phyloP scores from a whole-genome alignment of 352 stramenopile genomes.

The Phytophthora pisi region DNA sequence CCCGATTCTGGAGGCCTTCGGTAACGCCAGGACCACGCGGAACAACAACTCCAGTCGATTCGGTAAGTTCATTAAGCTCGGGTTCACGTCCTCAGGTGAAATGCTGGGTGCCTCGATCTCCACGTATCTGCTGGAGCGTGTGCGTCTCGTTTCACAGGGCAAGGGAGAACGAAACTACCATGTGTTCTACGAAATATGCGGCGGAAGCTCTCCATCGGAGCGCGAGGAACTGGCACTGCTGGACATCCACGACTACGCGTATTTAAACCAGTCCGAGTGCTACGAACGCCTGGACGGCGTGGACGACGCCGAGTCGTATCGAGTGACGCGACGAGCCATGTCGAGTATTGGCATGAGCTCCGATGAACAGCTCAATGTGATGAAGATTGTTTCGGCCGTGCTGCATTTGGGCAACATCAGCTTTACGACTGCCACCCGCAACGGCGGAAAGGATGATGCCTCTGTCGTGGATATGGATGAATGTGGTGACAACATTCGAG shows the following conservation, averaged over 20 bases:
- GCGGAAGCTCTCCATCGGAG: constrained; percentile 69
- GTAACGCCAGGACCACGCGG: constrained; percentile 94
- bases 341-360: constrained; percentile 76
- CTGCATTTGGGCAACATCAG: constrained; percentile 88
- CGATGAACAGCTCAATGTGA: constrained; percentile 82
- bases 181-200: constrained; percentile 97
- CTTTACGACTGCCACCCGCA: constrained; percentile 61
- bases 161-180: constrained; percentile 98
- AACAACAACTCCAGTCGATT: constrained; percentile 98
- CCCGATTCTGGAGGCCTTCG: constrained; percentile 95
- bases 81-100: constrained; percentile 79
- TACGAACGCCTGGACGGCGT: constrained; percentile 76
- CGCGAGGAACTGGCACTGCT: constrained; percentile 52
- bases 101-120: constrained; percentile 84
- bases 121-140: constrained; percentile 97
- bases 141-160: constrained; percentile 92
- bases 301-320: constrained; percentile 82
- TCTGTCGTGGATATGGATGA: constrained; percentile 62
- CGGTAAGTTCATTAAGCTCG: constrained; percentile 97
- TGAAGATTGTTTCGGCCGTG: constrained; percentile 85
- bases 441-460: constrained; percentile 66
- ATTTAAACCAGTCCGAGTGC: constrained; percentile 87
- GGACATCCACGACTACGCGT: constrained; percentile 70
- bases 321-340: constrained; percentile 79
- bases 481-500: constrained; percentile 61